Percentiles rank a stretch among this genome's conserved stretches.
Evolutionary conservation across 108 stramenopile species (phyloP).

Genomic region (Skeletonema tropicum): DNA sequence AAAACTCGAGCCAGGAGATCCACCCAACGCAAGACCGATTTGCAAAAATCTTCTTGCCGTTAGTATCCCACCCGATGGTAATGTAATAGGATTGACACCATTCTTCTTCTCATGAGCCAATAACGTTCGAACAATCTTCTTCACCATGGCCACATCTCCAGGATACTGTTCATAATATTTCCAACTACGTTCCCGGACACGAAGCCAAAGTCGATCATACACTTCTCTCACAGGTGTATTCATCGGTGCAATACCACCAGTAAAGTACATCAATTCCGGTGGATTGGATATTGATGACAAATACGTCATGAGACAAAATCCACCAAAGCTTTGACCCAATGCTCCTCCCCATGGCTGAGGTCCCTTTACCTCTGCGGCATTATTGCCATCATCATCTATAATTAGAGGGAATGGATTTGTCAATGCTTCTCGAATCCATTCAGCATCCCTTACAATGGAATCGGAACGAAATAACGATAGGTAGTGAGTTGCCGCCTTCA

Average conservation of each 20-base stretch:
- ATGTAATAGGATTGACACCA: constrained; percentile 35
- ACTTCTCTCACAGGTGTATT: constrained; percentile 57
- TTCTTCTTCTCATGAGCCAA: constrained; percentile 13
- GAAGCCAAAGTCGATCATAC: constrained; percentile 69
- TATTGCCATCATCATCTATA: constrained; percentile 17
- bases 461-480: constrained; percentile 89
- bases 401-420: constrained; percentile 28
- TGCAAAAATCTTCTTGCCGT: constrained; percentile 90
- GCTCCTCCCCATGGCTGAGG: constrained; percentile 73
- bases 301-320: constrained; percentile 93
- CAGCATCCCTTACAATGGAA: constrained; percentile 90
- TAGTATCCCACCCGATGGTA: constrained; percentile 87
- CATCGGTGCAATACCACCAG: constrained; percentile 94
- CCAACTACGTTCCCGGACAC: constrained; percentile 75
- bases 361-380: not conserved
- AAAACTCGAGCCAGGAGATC: constrained; percentile 73
- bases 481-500: constrained; percentile 69
- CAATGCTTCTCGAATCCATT: constrained; percentile 79
- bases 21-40: constrained; percentile 84
- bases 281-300: constrained; percentile 75
- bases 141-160: constrained; percentile 76
- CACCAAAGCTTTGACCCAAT: constrained; percentile 93
- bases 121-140: constrained; percentile 71
- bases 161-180: constrained; percentile 92
- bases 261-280: constrained; percentile 74